These are phyloP conservation scores for Pichia inconspicua DNA, from an alignment of 1,139 yeast species.

Conservation along the genomic window DNA sequence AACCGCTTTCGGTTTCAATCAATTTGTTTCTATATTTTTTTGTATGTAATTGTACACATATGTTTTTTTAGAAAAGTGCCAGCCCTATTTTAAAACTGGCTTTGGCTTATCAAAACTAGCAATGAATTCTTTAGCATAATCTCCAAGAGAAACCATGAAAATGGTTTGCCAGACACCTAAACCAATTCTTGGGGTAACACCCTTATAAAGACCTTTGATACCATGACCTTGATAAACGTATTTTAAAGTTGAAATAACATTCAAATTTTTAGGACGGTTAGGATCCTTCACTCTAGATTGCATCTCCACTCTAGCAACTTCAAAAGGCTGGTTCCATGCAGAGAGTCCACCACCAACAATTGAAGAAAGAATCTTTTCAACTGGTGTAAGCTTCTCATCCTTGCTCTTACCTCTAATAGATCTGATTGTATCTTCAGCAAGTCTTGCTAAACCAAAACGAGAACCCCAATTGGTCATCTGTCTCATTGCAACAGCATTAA, in stretches of 20 bases:
- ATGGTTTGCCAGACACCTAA: slow-evolving; percentile 98
- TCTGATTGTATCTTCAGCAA: slow-evolving; percentile 82
- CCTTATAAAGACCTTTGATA: slow-evolving; percentile 84
- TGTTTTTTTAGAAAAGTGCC: not conserved
- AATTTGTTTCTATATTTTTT: not conserved
- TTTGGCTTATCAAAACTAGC: slow-evolving; percentile 29
- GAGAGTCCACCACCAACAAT: slow-evolving; percentile 94
- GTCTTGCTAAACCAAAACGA: slow-evolving; percentile 83
- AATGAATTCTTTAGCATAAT: slow-evolving; percentile 67
- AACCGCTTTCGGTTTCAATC: not conserved
- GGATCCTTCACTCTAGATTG: slow-evolving; percentile 90
- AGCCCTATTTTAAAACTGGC: slow-evolving; percentile 6
- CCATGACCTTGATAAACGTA: slow-evolving; percentile 83
- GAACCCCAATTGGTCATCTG: slow-evolving; percentile 99
- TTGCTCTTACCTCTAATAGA: slow-evolving; percentile 45
- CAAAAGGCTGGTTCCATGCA: slow-evolving; percentile 99
- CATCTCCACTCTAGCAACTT: slow-evolving; percentile 96
- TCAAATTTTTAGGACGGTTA: slow-evolving; percentile 86
- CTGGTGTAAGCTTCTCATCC: slow-evolving; percentile 56
- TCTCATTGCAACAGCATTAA: slow-evolving; percentile 97
- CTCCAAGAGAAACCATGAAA: slow-evolving; percentile 99
- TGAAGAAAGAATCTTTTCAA: slow-evolving; percentile 79
- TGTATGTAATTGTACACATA: too few relatives aligned
- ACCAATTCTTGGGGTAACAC: slow-evolving; percentile 95
- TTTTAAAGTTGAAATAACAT: slow-evolving; percentile 69